phyloP scores from a whole-genome alignment of 257 asterid genomes.

The Sherardia arvensis region DNA sequence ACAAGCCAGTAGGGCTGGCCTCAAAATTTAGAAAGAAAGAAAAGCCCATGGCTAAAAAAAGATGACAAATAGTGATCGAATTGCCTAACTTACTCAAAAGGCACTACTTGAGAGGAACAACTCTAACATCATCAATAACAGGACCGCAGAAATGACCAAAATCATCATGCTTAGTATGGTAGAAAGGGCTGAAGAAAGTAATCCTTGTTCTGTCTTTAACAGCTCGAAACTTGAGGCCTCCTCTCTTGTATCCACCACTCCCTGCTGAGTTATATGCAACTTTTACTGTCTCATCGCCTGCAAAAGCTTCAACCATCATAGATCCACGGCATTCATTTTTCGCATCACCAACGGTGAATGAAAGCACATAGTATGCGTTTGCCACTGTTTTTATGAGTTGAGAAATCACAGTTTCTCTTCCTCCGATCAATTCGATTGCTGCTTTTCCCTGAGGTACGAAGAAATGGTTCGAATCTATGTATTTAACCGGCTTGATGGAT shows the following conservation, averaged over 20 bases:
- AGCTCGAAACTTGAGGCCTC: conserved; percentile 41
- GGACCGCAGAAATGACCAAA: conserved; percentile 61
- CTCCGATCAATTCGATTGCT: conserved; percentile 65
- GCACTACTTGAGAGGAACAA: conserved; percentile 22
- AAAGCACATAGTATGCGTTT: conserved; percentile 42
- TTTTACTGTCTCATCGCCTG: conserved; percentile 26
- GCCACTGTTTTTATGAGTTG: conserved; percentile 40
- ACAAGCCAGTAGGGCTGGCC: background rate
- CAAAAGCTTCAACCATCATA: conserved; percentile 60
- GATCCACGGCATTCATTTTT: conserved; percentile 55
- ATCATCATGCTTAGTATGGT: conserved; percentile 51
- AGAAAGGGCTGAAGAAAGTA: conserved; percentile 45
- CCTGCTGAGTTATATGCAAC: conserved; percentile 42
- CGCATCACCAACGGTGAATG: conserved; percentile 62
- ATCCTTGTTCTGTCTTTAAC: conserved; percentile 33
- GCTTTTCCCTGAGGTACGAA: conserved; percentile 49
- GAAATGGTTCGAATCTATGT: conserved; percentile 62
- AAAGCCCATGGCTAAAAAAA: background rate
- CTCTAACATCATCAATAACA: conserved; percentile 58
- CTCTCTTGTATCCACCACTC: conserved; percentile 44
- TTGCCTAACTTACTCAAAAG: background rate
- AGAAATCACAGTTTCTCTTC: conserved; percentile 66
- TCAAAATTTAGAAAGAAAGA: background rate
- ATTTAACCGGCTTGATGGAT: conserved; percentile 49
- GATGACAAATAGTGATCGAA: background rate